A percentile compares a stretch with the other conserved stretches of the same genome.
Conservation (phyloP, 306 rosid species). For the Glycine soja region DNA sequence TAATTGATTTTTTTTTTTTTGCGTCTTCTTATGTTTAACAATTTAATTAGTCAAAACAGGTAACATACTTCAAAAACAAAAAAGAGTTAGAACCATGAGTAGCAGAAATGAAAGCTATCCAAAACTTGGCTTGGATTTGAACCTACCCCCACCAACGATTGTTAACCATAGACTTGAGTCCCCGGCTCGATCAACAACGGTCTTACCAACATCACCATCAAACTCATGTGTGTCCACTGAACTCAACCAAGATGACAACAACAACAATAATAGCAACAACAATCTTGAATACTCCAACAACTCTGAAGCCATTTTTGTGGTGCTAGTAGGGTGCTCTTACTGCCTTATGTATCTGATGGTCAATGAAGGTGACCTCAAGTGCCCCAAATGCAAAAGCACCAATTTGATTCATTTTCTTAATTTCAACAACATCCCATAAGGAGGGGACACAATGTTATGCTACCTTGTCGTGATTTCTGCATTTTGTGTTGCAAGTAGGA, state of each 20-base stretch:
- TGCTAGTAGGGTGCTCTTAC: conserved; percentile 82
- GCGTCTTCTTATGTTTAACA: not conserved
- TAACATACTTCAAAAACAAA: not conserved
- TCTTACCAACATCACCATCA: conserved; percentile 74
- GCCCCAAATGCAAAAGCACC: conserved; percentile 96
- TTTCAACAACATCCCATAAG: conserved; percentile 45
- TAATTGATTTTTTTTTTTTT: not conserved
- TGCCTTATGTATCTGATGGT: conserved; percentile 98
- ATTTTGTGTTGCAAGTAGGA: conserved; percentile 38
- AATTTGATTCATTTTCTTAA: conserved; percentile 83
- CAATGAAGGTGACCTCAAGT: conserved; percentile 74
- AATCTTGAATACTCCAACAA: conserved; percentile 57
- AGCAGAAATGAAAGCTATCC: conserved; percentile 68
- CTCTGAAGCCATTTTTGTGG: conserved; percentile 82
- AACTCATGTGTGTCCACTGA: conserved; percentile 89
- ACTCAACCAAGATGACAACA: conserved; percentile 57
- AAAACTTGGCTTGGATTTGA: conserved; percentile 87
- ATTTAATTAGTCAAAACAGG: conserved; percentile 25
- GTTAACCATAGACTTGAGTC: conserved; percentile 57
- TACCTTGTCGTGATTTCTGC: conserved; percentile 30
- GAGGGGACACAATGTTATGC: conserved; percentile 53
- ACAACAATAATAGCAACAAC: not conserved
- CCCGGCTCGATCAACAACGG: conserved; percentile 67
- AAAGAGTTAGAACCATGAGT: conserved; percentile 56
- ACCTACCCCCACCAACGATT: conserved; percentile 81